Evolutionary conservation across 768 basidiomycete species (phyloP), one percentile per base, ranked within the genome.

Genomic region (Cyclocybe aegerita): DNA sequence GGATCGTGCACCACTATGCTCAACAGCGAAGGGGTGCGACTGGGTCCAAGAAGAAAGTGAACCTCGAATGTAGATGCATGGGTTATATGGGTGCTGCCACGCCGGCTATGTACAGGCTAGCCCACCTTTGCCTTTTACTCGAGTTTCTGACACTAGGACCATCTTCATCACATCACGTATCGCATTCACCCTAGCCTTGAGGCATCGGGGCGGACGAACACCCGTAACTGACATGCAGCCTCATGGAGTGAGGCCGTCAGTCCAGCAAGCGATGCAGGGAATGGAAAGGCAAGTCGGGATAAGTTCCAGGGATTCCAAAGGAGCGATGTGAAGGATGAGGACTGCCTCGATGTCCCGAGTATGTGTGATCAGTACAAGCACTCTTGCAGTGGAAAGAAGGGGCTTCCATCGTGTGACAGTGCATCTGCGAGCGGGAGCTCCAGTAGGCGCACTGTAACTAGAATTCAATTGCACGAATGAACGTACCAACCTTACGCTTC

Each of bases 201-300:
- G 53, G 53, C 49, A 15, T 14, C 30, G 35, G 38, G 46, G 51
- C 17, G 52, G 53, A 23, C 52, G 54, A 50, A 49, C 54, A 41
- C 45, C 49, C 52, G 46, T 50, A 54, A 43, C 31, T 16, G 16
- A 15, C 33, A 37, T 50, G 48, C n/a, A 50, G 53, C 47, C 48
- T 41, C 49, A 8, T 16, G 32, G 32, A 6, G 14, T 15, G 16
- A 14, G 31, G 4, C 12, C 8, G 23, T 36, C 31, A 46, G 9
- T 49, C 41, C 14, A 12, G 15, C 40, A 49, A 46, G 48, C 38
- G 41, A 52, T 38, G 43, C 46, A 23, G 40, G 39, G 31, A 46
- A 43, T 44, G 9, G 31, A 35, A 42, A 47, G 17, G 46, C 31
- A 37, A 14, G 29, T 16, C 32, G 23, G 38, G 42, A 39, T 6